Conservation (phyloP, 2,329 filamentous ascomycete species). For the Corinectria fuckeliana region DNA sequence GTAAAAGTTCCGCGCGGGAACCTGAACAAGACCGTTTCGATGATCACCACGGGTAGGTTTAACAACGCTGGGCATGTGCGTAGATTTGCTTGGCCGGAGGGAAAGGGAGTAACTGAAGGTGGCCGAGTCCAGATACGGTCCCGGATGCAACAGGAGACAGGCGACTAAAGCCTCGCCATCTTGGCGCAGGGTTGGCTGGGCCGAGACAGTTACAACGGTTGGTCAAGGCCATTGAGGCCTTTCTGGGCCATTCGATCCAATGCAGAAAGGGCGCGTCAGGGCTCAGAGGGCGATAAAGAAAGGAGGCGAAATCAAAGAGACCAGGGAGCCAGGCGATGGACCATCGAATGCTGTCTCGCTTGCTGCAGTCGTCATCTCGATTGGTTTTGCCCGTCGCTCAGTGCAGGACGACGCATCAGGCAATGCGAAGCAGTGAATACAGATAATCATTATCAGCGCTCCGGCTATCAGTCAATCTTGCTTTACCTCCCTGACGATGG, state of each 20-base stretch:
- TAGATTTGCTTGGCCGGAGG: neutral
- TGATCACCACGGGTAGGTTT: neutral
- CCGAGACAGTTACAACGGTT: neutral
- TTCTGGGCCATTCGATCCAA: neutral
- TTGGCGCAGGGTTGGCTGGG: neutral
- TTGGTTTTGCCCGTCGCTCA: neutral
- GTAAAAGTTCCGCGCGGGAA: neutral
- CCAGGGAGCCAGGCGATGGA: constrained; percentile 7
- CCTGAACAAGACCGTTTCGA: neutral
- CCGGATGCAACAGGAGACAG: neutral
- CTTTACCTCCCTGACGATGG: neutral
- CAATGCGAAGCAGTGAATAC: neutral
- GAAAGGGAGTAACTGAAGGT: neutral
- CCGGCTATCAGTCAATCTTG: constrained; percentile 18
- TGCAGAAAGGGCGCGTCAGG: constrained; percentile 4
- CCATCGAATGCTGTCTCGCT: constrained; percentile 1
- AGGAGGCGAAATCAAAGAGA: constrained; percentile 19
- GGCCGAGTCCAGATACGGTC: neutral
- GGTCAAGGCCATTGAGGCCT: constrained; percentile 1
- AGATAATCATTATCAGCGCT: neutral
- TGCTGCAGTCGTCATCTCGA: constrained; percentile 6
- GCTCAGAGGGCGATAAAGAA: neutral
- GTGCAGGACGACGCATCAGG: neutral
- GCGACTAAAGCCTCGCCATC: constrained; percentile 1
- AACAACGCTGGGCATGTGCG: neutral